phyloP scores from a whole-genome alignment of 257 asterid genomes.

The Jacaranda copaia region DNA sequence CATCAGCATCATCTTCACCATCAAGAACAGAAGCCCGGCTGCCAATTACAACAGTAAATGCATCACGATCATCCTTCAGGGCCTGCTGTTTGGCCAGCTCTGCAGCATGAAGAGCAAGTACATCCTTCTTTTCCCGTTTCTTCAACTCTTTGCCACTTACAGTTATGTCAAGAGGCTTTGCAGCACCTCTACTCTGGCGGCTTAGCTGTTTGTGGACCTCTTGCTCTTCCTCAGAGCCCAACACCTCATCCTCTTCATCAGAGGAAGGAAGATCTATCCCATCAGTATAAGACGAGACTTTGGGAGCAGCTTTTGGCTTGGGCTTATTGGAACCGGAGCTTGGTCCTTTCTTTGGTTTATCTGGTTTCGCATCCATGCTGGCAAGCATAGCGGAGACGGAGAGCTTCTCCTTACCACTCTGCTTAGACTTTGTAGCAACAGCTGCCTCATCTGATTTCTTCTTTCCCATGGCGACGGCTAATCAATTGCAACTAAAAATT shows the following conservation, averaged over 20 bases:
- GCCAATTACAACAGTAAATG: constrained; percentile 70
- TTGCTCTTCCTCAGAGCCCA: constrained; percentile 41
- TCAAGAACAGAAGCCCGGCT: constrained; percentile 63
- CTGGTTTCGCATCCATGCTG: constrained; percentile 60
- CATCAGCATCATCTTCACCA: constrained; percentile 64
- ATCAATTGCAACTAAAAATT: neutral
- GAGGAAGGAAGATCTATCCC: constrained; percentile 67
- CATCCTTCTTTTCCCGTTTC: constrained; percentile 64
- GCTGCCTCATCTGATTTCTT: constrained; percentile 59
- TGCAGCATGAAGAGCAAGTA: constrained; percentile 54
- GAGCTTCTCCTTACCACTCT: constrained; percentile 48
- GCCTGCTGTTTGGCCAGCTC: constrained; percentile 62
- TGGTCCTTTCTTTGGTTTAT: constrained; percentile 53
- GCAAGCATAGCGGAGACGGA: constrained; percentile 66
- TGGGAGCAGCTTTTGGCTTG: constrained; percentile 52
- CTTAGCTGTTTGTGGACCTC: constrained; percentile 32
- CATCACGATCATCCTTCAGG: constrained; percentile 65
- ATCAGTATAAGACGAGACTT: constrained; percentile 54
- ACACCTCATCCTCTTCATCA: constrained; percentile 58
- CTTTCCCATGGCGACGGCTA: constrained; percentile 53
- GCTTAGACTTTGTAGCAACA: constrained; percentile 47
- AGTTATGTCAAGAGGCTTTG: constrained; percentile 45
- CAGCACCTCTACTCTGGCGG: constrained; percentile 37
- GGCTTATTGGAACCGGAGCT: constrained; percentile 46
- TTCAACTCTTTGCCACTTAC: constrained; percentile 51